phyloP scores from a whole-genome alignment of 768 basidiomycete genomes.

The Calocera viscosa region DNA sequence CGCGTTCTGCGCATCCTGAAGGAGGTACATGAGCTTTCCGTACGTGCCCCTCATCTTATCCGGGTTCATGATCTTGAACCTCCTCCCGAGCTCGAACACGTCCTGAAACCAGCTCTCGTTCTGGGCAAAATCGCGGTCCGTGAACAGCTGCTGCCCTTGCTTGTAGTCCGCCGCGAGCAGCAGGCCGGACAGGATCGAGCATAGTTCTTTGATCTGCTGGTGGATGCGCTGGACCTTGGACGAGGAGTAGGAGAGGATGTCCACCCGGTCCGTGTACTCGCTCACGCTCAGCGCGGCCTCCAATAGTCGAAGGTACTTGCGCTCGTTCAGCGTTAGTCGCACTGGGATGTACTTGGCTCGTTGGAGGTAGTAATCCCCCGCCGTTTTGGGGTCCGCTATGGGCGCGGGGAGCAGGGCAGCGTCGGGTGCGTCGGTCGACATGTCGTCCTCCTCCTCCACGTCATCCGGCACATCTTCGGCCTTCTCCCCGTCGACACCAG shows the following conservation, averaged over 20 bases:
- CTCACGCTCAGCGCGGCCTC: slow-evolving; percentile 71
- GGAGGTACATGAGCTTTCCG: slow-evolving; percentile 69
- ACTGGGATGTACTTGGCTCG: slow-evolving; percentile 70
- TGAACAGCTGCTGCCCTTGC: slow-evolving; percentile 73
- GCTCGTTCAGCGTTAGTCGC: slow-evolving; percentile 58
- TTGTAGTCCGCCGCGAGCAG: slow-evolving; percentile 77
- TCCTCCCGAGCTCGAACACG: slow-evolving; percentile 28
- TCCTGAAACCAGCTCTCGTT: slow-evolving; percentile 70
- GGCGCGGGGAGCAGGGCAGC: slow-evolving; percentile 38
- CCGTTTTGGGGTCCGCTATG: neutral
- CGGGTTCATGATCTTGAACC: slow-evolving; percentile 86
- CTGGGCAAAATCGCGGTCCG: slow-evolving; percentile 64
- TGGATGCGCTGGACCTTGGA: slow-evolving; percentile 83
- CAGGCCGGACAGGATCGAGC: slow-evolving; percentile 75
- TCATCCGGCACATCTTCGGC: slow-evolving; percentile 34
- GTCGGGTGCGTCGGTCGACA: slow-evolving; percentile 26
- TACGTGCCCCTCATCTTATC: slow-evolving; percentile 86
- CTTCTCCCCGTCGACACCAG: slow-evolving; percentile 20
- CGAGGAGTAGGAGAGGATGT: slow-evolving; percentile 62
- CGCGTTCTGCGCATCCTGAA: slow-evolving; percentile 68
- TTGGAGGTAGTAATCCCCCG: slow-evolving; percentile 74
- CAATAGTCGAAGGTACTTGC: slow-evolving; percentile 71
- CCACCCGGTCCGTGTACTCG: slow-evolving; percentile 80
- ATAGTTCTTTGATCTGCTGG: slow-evolving; percentile 72
- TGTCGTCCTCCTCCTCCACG: slow-evolving; percentile 23